Evolutionary conservation across 163 green algal genomes (phyloP), one percentile per base, ranked within the genome.

Genomic region (Dunaliella salina): DNA sequence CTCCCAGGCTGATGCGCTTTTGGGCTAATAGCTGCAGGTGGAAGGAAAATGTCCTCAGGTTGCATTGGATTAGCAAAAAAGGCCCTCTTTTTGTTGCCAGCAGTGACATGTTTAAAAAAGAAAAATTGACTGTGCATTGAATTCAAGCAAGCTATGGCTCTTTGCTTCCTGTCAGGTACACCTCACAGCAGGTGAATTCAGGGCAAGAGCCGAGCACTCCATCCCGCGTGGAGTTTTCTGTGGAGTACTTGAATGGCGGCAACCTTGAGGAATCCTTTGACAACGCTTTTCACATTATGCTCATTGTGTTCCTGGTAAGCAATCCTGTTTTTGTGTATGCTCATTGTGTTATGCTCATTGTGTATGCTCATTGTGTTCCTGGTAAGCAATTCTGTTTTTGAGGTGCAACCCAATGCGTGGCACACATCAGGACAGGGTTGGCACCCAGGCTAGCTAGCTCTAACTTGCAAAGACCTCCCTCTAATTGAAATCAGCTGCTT

Each of bases 281-380:
- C 80, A 89, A 89, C 34, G 83, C 84, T 26, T 91, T 86, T 84
- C 84, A 86, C 59, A 92, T 85, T n/a, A 89, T 91, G 81, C 83
- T 92, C 1, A 92, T 93, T 57, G 91, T 94, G 82, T 84, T 93
- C 75, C 57, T 69, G 57, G 57, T 69, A 69, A 69, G 57, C n/a
- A n/a, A n/a, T n/a, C n/a, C 40, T 8, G 40, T 50, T 50, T 3
- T 50, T 50, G 8, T n/a, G n/a, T n/a, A 89, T 91, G 81, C 83
- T 92, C 1, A 92, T 93, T 57, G 91, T 94, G 82, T 85, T n/a
- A 89, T 91, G 81, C 83, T 92, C 1, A 92, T 93, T 57, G 91
- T 94, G 82, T n/a, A 89, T 91, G 81, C 83, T 92, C 1, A 92
- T 93, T 57, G 91, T 94, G 82, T 84, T 93, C 40, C 40, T 50